A percentile compares a stretch with the other conserved stretches of the same genome.
These are phyloP conservation scores for Umbelopsis sp. DNA, from an alignment of 192 early-diverging fungal species.

Conservation along the genomic window DNA sequence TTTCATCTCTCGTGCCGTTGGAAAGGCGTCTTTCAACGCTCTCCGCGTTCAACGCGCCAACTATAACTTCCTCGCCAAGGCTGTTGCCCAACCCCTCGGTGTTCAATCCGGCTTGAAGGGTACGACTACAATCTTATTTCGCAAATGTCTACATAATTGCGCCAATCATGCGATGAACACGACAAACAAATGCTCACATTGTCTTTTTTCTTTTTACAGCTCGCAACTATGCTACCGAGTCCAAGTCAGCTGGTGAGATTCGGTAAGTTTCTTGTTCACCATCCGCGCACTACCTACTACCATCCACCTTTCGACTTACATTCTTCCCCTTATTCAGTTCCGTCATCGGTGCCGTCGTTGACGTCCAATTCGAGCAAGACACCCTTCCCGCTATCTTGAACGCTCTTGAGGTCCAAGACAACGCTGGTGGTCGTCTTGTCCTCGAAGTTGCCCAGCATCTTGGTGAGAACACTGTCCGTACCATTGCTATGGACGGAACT, in stretches of 20 bases:
- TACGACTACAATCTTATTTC: not conserved
- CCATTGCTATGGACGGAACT: constrained; percentile 99
- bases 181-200: not conserved
- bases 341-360: constrained; percentile 99
- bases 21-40: constrained; percentile 31
- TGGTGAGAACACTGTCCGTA: constrained; percentile 98
- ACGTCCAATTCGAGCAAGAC: constrained; percentile 93
- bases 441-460: constrained; percentile 96
- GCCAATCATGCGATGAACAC: not conserved
- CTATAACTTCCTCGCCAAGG: constrained; percentile 22
- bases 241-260: constrained; percentile 46
- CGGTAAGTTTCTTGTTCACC: constrained; percentile 21
- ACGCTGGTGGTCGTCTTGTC: constrained; percentile 82
- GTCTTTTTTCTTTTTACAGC: constrained; percentile 16
- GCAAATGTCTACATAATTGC: not conserved
- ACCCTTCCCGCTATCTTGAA: constrained; percentile 94
- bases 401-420: constrained; percentile 91
- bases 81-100: constrained; percentile 29
- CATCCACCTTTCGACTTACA: not conserved
- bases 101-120: constrained; percentile 23
- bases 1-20: constrained; percentile 43
- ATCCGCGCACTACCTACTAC: not conserved
- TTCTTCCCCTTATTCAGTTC: constrained; percentile 72
- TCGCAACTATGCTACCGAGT: constrained; percentile 66
- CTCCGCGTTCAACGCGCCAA: constrained; percentile 37